Base-by-base conservation (phyloP, 305 asterid genomes). In the Fraxinus floribunda region DNA sequence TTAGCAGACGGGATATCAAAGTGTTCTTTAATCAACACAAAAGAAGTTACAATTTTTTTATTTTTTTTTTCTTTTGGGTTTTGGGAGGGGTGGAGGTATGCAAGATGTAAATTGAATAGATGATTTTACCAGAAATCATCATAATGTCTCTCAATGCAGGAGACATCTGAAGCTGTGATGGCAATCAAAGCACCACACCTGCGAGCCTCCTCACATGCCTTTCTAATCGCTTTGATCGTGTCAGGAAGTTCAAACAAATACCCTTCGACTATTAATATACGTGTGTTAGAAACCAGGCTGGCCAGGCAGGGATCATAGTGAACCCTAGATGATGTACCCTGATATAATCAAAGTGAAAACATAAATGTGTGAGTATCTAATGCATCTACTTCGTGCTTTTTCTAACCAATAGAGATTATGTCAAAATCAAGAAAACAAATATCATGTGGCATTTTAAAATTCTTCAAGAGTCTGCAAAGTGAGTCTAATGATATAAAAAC, bases 131-230 rank as follows among this genome's bases (percentile, higher is more conserved):
- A 95, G 91, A 94, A 95, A 84, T 93, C 98, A 77, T 94, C 97
- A 79, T 91, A 95, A 84, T 95, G 97, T 82, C 96, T 90, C 88
- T 93, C 97, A 79, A 95, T 95, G 92, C 99, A 95, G 80, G 93
- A 91, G 57, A 94, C 90, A 78, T 95, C 99, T 20, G 99, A 95
- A n/a, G 99, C 99, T n/a, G 99, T 91, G 83, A 95, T 90, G 84
- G 99, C 99, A 87, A 95, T 93, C 79, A 95, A 89, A 88, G 99
- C 94, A 81, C 99, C 98, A 62, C 89, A 85, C 84, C 87, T 89
- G 81, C 89, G 96, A 75, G 99, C 99, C 88, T 92, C 94, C 89
- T 93, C 90, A 41, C 99, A 95, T 13, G 96, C 97, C 94, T 86
- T 88, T 15, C 89, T 86, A 83, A 95, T 95, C 46, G 98, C 91